Conservation (phyloP, 163 green algal species). For the Scenedesmus sp. region DNA sequence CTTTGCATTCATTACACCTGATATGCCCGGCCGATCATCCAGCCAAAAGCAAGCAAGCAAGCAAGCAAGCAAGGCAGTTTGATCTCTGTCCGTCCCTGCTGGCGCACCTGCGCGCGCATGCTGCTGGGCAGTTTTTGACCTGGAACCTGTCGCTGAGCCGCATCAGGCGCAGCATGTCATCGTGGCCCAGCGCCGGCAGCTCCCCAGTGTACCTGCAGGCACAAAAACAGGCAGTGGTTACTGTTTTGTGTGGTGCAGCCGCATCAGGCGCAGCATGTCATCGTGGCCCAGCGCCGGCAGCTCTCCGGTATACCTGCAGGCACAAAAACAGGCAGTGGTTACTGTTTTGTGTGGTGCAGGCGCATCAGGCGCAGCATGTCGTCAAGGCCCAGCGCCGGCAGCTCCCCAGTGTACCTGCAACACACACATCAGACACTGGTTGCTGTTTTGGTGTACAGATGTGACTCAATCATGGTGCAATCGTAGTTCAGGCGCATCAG, state of each 20-base stretch:
- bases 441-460: too few species aligned
- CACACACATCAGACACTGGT: too few species aligned
- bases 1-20: too few species aligned
- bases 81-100: neutral
- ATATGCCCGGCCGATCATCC: neutral
- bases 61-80: neutral
- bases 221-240: too few species aligned
- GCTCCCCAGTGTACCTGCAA: slow-evolving; percentile 44
- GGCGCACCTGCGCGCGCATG: slow-evolving; percentile 38
- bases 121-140: slow-evolving; percentile 51
- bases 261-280: slow-evolving; percentile 35
- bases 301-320: slow-evolving; percentile 34
- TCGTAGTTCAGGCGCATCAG: too few species aligned
- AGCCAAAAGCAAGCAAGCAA: neutral
- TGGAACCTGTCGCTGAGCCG: slow-evolving; percentile 40
- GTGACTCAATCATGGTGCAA: too few species aligned
- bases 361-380: neutral
- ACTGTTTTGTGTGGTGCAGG: neutral
- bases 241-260: neutral
- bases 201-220: slow-evolving; percentile 36
- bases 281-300: slow-evolving; percentile 29
- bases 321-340: too few species aligned
- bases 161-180: slow-evolving; percentile 48
- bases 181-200: slow-evolving; percentile 21
- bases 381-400: slow-evolving; percentile 17